phyloP scores from a whole-genome alignment of 176 grass and related monocot species.

The Lolium perenne region DNA sequence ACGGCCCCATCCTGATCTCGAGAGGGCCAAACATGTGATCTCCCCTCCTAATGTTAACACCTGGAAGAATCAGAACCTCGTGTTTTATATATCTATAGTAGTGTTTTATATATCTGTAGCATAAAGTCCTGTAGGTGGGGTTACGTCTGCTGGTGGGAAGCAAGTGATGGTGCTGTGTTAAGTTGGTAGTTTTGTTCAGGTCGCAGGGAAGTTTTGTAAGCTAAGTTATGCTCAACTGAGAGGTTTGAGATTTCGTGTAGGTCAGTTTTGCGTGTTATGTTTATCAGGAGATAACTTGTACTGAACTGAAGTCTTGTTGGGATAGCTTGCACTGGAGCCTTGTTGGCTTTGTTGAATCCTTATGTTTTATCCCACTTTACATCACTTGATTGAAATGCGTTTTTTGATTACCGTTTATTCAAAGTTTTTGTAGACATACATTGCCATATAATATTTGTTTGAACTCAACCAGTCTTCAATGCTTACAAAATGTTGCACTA shows the following conservation, averaged over 20 bases:
- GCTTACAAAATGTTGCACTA: too few species aligned
- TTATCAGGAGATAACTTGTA: neutral
- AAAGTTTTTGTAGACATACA: too few species aligned
- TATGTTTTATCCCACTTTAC: neutral
- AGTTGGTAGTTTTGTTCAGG: constrained; percentile 3
- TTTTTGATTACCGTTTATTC: too few species aligned
- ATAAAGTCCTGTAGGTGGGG: constrained; percentile 10
- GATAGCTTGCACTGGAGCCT: too few species aligned
- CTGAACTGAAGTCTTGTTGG: too few species aligned
- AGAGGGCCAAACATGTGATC: constrained; percentile 75
- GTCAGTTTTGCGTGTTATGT: neutral
- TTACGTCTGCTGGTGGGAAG: constrained; percentile 20
- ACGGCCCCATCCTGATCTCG: constrained; percentile 78
- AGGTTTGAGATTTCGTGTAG: neutral
- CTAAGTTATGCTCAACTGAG: neutral
- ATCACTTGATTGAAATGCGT: too few species aligned
- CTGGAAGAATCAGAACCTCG: neutral
- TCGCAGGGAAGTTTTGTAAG: neutral
- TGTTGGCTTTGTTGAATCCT: neutral
- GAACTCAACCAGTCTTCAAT: too few species aligned
- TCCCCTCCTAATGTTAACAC: neutral
- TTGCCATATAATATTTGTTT: too few species aligned
- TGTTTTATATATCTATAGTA: constrained; percentile 35
- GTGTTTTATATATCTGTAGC: constrained; percentile 17
- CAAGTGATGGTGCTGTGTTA: neutral